Evolutionary conservation across 306 rosid genomes (phyloP), one percentile per base, ranked within the genome.

Genomic region (Urtica urens): DNA sequence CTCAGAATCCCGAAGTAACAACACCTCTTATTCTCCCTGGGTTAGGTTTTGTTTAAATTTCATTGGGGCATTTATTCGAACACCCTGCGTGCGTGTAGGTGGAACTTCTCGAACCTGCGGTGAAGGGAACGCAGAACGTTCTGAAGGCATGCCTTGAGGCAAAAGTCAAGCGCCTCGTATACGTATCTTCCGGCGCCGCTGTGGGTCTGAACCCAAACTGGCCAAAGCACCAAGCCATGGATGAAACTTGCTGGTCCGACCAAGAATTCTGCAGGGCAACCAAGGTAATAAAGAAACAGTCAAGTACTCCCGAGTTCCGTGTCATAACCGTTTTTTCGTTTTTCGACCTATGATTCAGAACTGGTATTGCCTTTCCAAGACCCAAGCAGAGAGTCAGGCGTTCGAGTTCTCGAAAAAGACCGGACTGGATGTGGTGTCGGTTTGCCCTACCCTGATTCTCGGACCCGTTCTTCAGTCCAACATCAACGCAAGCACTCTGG

Each of bases 351-450:
- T 35, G 11, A 3, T 35, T 47, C 78, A 88, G 93, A 74, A 78
- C 58, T 88, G 95, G 95, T 88, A 88, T 48, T 70, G 43, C 35
- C 73, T 59, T 38, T 64, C 94, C 25, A 87, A 87, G 77, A 83
- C 88, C 23, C 68, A 69, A 66, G 93, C 96, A 38, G 94, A 87
- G 58, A 58, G 60, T 58, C 78, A 73, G 57, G 88, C 86, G 10
- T 16, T 60, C 29, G 74, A 76, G 44, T 83, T 78, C 59, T 84
- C 73, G 2, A 68, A 42, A 45, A 64, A 34, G 59, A 70, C 51
- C 2, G 86, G 93, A 26, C 77, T 80, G 23, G 34, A 34, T 20
- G 37, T 78, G 22, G 88, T 83, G 21, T 53, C 68, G 23, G 55
- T 83, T 17, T 83, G 86, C 57, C 93, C 93, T 17, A 21, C 69